Percentiles rank a stretch among this genome's conserved stretches.
These are phyloP conservation scores for Calocybe gambosa DNA, from an alignment of 1,284 basidiomycete genomes.

Conservation along the genomic window DNA sequence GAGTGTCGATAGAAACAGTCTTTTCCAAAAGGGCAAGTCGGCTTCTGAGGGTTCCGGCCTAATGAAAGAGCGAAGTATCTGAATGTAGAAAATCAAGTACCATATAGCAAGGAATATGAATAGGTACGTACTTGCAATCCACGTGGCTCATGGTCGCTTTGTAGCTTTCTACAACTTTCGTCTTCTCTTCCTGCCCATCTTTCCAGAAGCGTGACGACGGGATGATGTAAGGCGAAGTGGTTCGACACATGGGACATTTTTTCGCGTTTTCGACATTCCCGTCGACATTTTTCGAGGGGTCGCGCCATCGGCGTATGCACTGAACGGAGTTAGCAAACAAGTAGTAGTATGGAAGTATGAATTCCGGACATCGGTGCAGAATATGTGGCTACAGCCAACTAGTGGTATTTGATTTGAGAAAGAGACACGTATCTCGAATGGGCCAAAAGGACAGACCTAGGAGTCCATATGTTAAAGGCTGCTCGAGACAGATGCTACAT, in stretches of 20 bases:
- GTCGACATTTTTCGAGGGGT: conserved; percentile 42
- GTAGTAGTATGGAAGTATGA: background rate
- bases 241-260: conserved; percentile 69
- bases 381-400: conserved; percentile 70
- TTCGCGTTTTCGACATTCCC: conserved; percentile 49
- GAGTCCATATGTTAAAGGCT: conserved; percentile 60
- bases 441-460: conserved; percentile 39
- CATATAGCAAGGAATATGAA: background rate
- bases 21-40: conserved; percentile 65
- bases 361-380: conserved; percentile 53
- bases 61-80: conserved; percentile 60
- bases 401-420: conserved; percentile 4
- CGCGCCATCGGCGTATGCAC: conserved; percentile 73
- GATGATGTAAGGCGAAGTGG: conserved; percentile 55
- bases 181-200: conserved; percentile 47
- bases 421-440: background rate
- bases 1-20: conserved; percentile 73
- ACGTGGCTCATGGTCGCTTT: conserved; percentile 65
- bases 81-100: background rate
- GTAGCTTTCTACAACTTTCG: conserved; percentile 45
- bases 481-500: conserved; percentile 71
- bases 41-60: conserved; percentile 28
- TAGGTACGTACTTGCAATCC: conserved; percentile 49
- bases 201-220: conserved; percentile 63
- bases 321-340: conserved; percentile 21